phyloP scores from a whole-genome alignment of 2,329 filamentous ascomycete genomes.

The Sporothrix luriei region DNA sequence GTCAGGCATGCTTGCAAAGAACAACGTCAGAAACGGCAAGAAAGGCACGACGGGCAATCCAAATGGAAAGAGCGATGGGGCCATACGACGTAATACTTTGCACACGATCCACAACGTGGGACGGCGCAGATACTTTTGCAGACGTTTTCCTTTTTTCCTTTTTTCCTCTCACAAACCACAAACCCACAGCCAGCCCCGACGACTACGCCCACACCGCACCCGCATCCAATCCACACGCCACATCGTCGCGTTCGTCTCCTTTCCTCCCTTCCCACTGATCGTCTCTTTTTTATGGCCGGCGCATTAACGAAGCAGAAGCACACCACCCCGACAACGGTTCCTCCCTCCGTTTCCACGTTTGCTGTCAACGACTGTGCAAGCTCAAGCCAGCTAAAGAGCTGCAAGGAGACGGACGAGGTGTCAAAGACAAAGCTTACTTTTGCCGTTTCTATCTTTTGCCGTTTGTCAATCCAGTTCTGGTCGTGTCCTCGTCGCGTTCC shows the following conservation, averaged over 20 bases:
- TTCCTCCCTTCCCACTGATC: neutral
- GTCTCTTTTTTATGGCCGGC: neutral
- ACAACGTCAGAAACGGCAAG: constrained; percentile 1
- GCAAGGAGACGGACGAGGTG: neutral
- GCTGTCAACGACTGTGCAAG: constrained; percentile 12
- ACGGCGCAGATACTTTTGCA: neutral
- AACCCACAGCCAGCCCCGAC: neutral
- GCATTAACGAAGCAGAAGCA: neutral
- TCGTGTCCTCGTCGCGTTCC: neutral
- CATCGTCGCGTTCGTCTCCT: constrained; percentile 8
- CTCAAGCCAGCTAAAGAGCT: neutral
- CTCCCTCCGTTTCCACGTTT: constrained; percentile 16
- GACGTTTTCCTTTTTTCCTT: too few species aligned
- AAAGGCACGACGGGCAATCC: neutral
- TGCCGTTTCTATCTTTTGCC: neutral
- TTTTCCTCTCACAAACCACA: neutral
- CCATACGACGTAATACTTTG: neutral
- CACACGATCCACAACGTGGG: neutral
- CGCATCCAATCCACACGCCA: constrained; percentile 17
- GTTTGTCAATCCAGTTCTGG: neutral
- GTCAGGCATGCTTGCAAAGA: neutral
- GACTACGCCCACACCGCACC: constrained; percentile 13
- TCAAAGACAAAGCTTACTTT: constrained; percentile 10
- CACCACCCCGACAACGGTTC: neutral
- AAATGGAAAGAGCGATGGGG: constrained; percentile 15